Evolutionary conservation across 305 asterid species (phyloP).

Genomic region (Solanum hybrid): DNA sequence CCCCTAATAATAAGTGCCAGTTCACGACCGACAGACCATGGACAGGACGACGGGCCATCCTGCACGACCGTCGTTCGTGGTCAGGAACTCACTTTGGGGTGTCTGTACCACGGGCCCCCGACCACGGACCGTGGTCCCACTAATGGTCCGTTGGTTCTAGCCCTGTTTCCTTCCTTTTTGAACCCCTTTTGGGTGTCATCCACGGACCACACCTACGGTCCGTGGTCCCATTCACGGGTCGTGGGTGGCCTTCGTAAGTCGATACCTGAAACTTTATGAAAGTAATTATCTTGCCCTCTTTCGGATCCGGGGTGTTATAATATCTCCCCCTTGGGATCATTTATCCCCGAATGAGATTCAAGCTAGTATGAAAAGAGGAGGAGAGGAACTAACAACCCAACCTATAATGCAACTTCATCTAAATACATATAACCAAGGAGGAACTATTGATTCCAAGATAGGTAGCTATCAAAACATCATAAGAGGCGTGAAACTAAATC

Average conservation of each 20-base stretch:
- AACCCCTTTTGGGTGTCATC: background rate
- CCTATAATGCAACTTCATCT: background rate
- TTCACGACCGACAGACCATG: background rate
- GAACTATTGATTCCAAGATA: background rate
- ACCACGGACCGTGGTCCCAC: background rate
- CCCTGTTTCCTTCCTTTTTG: background rate
- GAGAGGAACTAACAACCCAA: background rate
- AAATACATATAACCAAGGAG: background rate
- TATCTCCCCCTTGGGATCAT: background rate
- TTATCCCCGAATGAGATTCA: background rate
- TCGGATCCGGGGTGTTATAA: background rate
- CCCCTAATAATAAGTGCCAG: background rate
- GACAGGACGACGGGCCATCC: background rate
- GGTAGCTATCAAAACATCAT: background rate
- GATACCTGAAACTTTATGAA: background rate
- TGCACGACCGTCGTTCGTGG: background rate
- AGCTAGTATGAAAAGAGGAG: background rate
- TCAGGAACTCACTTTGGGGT: background rate
- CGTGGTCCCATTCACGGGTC: background rate
- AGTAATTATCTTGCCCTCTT: background rate
- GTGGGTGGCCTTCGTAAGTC: background rate
- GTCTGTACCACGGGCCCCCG: background rate
- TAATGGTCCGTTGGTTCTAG: background rate
- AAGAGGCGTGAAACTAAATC: background rate
- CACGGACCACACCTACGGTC: background rate